Conservation (phyloP, 164 flowering plant species). For the Vitis rotundifolia region DNA sequence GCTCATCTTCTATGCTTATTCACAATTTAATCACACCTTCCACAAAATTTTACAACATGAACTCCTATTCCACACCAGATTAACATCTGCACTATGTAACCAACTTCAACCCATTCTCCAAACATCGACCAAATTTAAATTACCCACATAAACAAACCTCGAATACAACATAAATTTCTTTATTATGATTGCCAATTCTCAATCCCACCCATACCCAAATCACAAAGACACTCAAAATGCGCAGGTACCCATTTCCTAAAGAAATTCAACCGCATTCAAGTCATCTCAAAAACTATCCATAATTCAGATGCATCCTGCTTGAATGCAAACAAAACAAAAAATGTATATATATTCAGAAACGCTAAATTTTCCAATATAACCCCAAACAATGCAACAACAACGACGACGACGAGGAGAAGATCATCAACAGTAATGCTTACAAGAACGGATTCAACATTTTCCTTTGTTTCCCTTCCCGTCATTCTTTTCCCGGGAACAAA, state of each 20-base stretch:
- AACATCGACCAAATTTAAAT: background rate
- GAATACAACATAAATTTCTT: background rate
- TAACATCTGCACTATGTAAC: background rate
- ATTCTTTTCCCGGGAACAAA: background rate
- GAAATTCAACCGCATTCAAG: background rate
- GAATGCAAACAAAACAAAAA: no score
- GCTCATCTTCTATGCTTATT: slow-evolving; percentile 11
- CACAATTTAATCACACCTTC: background rate
- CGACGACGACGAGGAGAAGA: no score
- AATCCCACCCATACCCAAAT: background rate
- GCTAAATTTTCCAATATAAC: no score
- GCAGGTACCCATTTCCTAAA: background rate
- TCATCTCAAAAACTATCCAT: background rate
- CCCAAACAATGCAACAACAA: no score
- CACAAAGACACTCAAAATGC: background rate
- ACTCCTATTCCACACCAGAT: background rate
- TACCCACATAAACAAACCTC: background rate
- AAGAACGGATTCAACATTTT: background rate
- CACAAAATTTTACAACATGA: background rate
- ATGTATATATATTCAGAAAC: no score
- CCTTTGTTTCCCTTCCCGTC: background rate
- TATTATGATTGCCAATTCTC: background rate
- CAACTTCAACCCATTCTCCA: background rate
- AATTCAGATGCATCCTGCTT: background rate
- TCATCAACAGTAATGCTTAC: no score